These are phyloP conservation scores for Podospora comata DNA, from an alignment of 495 filamentous ascomycete species.

Conservation along the genomic window DNA sequence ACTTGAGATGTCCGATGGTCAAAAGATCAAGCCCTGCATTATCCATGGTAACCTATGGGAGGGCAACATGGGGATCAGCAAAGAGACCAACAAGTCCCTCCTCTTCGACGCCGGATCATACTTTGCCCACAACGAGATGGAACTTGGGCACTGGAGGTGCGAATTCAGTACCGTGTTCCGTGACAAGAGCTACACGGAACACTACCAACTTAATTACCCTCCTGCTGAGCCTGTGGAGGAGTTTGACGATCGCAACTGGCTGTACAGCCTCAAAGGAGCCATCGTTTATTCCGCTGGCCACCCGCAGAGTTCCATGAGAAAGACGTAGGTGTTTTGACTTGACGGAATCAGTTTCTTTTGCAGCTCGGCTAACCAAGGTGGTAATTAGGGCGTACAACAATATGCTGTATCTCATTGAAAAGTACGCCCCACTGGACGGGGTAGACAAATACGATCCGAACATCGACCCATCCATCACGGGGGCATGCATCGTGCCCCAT, in stretches of 20 bases:
- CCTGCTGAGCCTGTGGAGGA: conserved; percentile 13
- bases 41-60: conserved; percentile 43
- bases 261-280: conserved; percentile 13
- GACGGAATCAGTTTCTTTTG: background rate
- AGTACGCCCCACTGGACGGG: conserved; percentile 3
- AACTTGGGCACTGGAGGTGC: conserved; percentile 34
- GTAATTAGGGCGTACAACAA: conserved; percentile 12
- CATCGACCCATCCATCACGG: conserved; percentile 6
- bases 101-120: conserved; percentile 43
- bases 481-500: conserved; percentile 10
- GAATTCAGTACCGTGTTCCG: conserved; percentile 10
- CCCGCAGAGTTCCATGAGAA: background rate
- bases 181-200: background rate
- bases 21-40: conserved; percentile 33
- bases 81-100: conserved; percentile 27
- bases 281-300: conserved; percentile 13
- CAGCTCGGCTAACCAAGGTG: background rate
- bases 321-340: conserved; percentile 4
- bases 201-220: conserved; percentile 1
- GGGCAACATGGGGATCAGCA: conserved; percentile 29
- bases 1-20: conserved; percentile 25
- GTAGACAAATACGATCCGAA: conserved; percentile 5
- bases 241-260: conserved; percentile 11
- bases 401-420: conserved; percentile 13
- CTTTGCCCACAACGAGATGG: conserved; percentile 48